Evolutionary conservation across 2,329 filamentous ascomycete genomes (phyloP).

Genomic region (Monilinia fructicola): DNA sequence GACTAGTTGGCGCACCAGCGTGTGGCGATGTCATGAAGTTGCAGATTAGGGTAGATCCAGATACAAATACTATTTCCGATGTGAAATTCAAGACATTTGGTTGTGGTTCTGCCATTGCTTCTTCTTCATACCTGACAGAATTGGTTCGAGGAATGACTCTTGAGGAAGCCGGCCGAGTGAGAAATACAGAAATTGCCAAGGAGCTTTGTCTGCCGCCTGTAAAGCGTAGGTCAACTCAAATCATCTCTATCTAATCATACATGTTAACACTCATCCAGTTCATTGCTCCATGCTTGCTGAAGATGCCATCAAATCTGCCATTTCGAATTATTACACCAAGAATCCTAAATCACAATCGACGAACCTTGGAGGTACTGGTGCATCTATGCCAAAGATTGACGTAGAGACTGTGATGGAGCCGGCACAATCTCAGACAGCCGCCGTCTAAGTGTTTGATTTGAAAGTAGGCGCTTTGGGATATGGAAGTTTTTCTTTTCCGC

Average conservation of each 20-base stretch:
- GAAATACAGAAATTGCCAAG: constrained; percentile 98
- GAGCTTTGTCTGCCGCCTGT: constrained; percentile 88
- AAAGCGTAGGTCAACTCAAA: constrained; percentile 63
- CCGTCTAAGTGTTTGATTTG: constrained; percentile 21
- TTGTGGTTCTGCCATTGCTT: constrained; percentile 91
- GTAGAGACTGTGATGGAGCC: constrained; percentile 55
- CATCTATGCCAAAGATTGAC: constrained; percentile 65
- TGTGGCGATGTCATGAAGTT: constrained; percentile 94
- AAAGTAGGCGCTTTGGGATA: constrained; percentile 15
- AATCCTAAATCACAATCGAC: constrained; percentile 75
- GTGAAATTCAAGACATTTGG: constrained; percentile 99
- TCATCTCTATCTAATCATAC: constrained; percentile 8
- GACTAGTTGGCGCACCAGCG: constrained; percentile 85
- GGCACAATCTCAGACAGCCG: constrained; percentile 31
- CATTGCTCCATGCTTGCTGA: constrained; percentile 93
- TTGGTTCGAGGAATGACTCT: constrained; percentile 94
- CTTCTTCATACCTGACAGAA: constrained; percentile 91
- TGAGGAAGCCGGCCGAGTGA: constrained; percentile 87
- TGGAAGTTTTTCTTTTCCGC: constrained; percentile 7
- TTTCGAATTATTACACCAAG: constrained; percentile 88
- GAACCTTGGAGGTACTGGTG: constrained; percentile 72
- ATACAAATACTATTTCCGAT: constrained; percentile 84
- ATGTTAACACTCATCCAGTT: constrained; percentile 51
- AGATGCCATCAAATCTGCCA: constrained; percentile 89
- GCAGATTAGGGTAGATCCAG: constrained; percentile 87